These are phyloP conservation scores for Nepenthes mirabilis DNA, from an alignment of 148 eudicot species.

Conservation along the genomic window DNA sequence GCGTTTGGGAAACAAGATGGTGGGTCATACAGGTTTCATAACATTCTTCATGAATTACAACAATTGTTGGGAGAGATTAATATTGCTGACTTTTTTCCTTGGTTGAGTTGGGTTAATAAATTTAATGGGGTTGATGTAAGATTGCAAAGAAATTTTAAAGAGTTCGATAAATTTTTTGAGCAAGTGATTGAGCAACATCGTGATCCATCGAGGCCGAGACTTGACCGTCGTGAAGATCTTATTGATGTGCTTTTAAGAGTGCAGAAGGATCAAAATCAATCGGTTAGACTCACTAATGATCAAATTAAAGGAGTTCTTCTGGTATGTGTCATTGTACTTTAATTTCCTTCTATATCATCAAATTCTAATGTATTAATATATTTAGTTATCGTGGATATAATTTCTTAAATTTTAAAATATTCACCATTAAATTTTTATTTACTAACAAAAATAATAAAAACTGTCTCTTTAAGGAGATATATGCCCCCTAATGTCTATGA, in stretches of 20 bases:
- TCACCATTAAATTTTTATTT: too few species aligned
- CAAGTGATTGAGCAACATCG: conserved; percentile 27
- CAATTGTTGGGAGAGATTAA: conserved; percentile 29
- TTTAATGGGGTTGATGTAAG: conserved; percentile 35
- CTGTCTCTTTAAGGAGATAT: neutral
- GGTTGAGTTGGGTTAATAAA: conserved; percentile 45
- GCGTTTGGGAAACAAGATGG: conserved; percentile 24
- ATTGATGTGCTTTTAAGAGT: conserved; percentile 42
- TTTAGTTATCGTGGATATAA: neutral
- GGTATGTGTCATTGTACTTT: conserved; percentile 11
- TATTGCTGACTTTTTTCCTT: conserved; percentile 46
- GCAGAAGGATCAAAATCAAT: conserved; percentile 16
- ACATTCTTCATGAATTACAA: conserved; percentile 22
- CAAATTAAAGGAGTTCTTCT: conserved; percentile 38
- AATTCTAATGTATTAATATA: too few species aligned
- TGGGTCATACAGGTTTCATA: conserved; percentile 7
- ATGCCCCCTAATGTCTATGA: neutral
- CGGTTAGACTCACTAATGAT: conserved; percentile 20
- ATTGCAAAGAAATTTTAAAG: conserved; percentile 19
- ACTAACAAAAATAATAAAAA: too few species aligned
- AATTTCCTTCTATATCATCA: neutral
- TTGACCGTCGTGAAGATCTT: conserved; percentile 19
- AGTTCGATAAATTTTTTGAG: conserved; percentile 26
- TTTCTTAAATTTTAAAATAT: too few species aligned
- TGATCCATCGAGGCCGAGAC: neutral